Evolutionary conservation across 192 early-diverging fungal species (phyloP), one percentile per base, ranked within the genome.

Genomic region (Umbelopsis vinacea): DNA sequence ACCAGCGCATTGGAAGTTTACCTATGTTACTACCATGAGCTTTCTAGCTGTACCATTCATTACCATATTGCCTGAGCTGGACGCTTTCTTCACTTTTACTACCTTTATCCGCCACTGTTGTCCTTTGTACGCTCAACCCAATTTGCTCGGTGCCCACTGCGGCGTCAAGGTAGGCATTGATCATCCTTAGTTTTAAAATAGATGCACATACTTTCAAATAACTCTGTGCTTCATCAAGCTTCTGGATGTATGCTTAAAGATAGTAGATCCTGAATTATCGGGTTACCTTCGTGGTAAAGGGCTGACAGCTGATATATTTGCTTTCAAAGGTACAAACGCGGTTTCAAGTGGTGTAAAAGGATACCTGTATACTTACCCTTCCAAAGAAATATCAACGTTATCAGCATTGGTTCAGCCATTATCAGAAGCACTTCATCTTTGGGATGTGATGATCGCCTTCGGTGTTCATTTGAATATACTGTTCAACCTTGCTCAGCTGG

Each of bases 11-110:
- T 53, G 67, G 76, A 46, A 80, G 50, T 87, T 95, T 67, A 85
- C 91, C 15, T 95, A 98, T 79, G 96, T 97, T 22, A 95, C 95
- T 79, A 95, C 96, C 22, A 97, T 98, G 93, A 98, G 97, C 80
- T 94, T 95, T 46, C 83, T 97, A 52, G 84, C 87, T 50, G 94
- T 94, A 17, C 97, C 97, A 35, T 97, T 98, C 74, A 81, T 97
- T 21, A 96, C 90, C 70, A 89, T 91, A 0, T 92, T 98, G 92
- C 89, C 92, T 48, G 97, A 98, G 81, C 85, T 96, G 70, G 95
- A 95, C 50, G 94, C 94, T 7, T 97, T 94, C 68, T 94, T 89
- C 73, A 85, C 92, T 11, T 97, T 94, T 76, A 89, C 93, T 5
- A 90, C 89, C 22, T 95, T 98, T 72, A 89, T 98, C 67, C 91